phyloP scores from a whole-genome alignment of 1,139 yeast genomes.

The Yamadazyma taylorii region DNA sequence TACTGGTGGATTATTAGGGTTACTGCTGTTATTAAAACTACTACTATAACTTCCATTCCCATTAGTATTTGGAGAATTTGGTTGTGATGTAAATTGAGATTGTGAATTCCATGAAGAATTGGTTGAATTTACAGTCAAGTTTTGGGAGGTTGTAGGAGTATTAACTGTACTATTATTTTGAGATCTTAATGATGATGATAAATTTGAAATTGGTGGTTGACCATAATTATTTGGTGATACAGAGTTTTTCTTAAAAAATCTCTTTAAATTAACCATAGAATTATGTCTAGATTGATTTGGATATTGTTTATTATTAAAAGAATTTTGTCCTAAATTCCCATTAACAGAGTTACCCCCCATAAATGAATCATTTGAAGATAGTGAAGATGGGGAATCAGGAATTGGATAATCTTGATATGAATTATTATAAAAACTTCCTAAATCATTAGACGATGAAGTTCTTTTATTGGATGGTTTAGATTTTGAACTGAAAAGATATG shows the following conservation, averaged over 20 bases:
- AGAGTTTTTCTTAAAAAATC: constrained; percentile 54
- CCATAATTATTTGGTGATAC: constrained; percentile 24
- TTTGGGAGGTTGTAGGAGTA: constrained; percentile 20
- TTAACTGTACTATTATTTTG: constrained; percentile 19
- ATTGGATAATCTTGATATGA: constrained; percentile 32
- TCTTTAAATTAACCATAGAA: constrained; percentile 71
- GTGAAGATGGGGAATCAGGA: constrained; percentile 40
- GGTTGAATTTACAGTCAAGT: constrained; percentile 23
- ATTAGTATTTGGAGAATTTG: constrained; percentile 14
- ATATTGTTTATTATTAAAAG: constrained; percentile 18
- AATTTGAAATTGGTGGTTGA: constrained; percentile 34
- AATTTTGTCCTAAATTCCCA: background rate
- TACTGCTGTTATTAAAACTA: constrained; percentile 18
- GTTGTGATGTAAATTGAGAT: constrained; percentile 24
- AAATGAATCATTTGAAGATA: constrained; percentile 39
- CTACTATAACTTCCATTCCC: constrained; percentile 25
- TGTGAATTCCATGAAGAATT: constrained; percentile 35
- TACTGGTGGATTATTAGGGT: constrained; percentile 1
- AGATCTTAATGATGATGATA: constrained; percentile 42
- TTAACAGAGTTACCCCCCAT: too few relatives aligned
- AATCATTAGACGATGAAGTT: constrained; percentile 37
- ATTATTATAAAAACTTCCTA: constrained; percentile 48
- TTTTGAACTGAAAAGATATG: constrained; percentile 43
- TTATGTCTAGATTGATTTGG: constrained; percentile 50
- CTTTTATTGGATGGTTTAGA: constrained; percentile 28